Evolutionary conservation across 2,329 filamentous ascomycete species (phyloP).

Genomic region (Lachnellula occidentalis): DNA sequence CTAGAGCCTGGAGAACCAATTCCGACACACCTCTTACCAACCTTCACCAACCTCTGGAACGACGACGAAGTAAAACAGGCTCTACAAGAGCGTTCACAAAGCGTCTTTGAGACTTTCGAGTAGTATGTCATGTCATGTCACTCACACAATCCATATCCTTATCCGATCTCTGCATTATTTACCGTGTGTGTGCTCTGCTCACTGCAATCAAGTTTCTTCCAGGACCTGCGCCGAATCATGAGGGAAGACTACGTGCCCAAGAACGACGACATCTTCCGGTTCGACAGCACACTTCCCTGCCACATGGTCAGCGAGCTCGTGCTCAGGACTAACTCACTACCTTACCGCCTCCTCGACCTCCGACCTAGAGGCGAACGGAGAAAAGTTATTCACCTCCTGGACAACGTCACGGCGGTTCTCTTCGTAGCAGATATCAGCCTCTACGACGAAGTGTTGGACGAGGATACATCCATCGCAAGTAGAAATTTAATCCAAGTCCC

Average conservation of each 20-base stretch:
- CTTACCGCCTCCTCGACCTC: background rate
- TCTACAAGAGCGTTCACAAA: background rate
- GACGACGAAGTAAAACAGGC: background rate
- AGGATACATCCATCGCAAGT: background rate
- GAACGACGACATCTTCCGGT: background rate
- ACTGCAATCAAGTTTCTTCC: background rate
- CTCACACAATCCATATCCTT: background rate
- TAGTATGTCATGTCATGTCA: background rate
- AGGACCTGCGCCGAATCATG: background rate
- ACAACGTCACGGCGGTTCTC: background rate
- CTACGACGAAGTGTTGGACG: background rate
- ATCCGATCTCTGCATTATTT: too few relatives aligned
- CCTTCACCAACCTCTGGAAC: background rate
- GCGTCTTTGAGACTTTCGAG: background rate
- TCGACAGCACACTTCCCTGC: background rate
- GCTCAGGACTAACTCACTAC: background rate
- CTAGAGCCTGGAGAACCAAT: background rate
- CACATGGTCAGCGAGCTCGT: background rate
- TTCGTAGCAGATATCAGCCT: background rate
- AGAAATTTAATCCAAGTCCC: background rate
- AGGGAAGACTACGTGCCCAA: background rate
- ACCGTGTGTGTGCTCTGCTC: background rate
- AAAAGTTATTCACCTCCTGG: background rate
- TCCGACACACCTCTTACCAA: background rate
- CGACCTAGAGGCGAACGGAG: background rate